Evolutionary conservation across 1,139 yeast species (phyloP).

Genomic region (Yamadazyma dendronema): DNA sequence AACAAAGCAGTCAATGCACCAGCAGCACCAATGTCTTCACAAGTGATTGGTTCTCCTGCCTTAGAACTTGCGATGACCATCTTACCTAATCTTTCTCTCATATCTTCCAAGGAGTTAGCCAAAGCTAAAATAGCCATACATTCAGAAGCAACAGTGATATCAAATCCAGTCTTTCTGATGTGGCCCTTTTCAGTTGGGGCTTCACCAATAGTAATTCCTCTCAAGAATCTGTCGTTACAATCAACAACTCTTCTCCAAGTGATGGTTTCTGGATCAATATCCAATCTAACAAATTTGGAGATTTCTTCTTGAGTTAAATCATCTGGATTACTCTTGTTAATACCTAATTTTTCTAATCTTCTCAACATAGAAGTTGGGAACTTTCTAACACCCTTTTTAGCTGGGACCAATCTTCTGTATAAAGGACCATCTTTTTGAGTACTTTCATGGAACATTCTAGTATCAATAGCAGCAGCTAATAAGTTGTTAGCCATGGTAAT

Average conservation of each 20-base stretch:
- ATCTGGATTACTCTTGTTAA: slow-evolving; percentile 76
- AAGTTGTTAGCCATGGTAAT: slow-evolving; percentile 93
- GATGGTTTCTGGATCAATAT: slow-evolving; percentile 89
- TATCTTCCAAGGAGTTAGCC: slow-evolving; percentile 74
- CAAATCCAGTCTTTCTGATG: slow-evolving; percentile 89
- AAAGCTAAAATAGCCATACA: slow-evolving; percentile 98
- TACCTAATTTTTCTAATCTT: slow-evolving; percentile 78
- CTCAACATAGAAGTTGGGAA: slow-evolving; percentile 78
- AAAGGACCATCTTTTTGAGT: slow-evolving; percentile 90
- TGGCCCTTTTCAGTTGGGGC: slow-evolving; percentile 94
- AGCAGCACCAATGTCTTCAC: slow-evolving; percentile 96
- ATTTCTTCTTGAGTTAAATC: slow-evolving; percentile 80
- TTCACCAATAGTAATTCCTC: slow-evolving; percentile 90
- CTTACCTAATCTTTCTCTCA: slow-evolving; percentile 86
- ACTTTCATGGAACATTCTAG: slow-evolving; percentile 94
- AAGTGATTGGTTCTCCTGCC: slow-evolving; percentile 86
- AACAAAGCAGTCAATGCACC: slow-evolving; percentile 95
- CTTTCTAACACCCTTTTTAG: slow-evolving; percentile 75
- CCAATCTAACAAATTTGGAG: slow-evolving; percentile 74
- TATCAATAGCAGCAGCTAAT: slow-evolving; percentile 96
- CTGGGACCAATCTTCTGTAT: slow-evolving; percentile 84
- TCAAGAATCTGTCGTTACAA: slow-evolving; percentile 88
- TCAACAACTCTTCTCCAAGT: slow-evolving; percentile 98
- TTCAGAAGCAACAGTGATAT: slow-evolving; percentile 95
- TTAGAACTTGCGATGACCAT: slow-evolving; percentile 87